Evolutionary conservation across 1,139 yeast species (phyloP), one percentile per base, ranked within the genome.

Genomic region (Geotrichum restrictum): DNA sequence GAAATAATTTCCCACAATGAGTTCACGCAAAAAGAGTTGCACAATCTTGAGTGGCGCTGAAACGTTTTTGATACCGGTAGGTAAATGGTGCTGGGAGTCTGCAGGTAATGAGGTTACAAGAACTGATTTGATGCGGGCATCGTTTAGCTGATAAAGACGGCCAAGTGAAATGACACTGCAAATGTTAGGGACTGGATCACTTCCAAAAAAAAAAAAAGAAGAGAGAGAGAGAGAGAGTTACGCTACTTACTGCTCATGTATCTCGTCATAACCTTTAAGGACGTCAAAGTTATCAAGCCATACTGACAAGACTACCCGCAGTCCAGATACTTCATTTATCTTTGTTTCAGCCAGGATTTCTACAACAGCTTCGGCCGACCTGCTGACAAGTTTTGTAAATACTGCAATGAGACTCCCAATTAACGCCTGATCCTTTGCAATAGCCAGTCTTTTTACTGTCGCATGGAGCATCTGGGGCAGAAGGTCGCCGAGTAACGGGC

Each of bases 221-320:
- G n/a, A n/a, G 3, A 40, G n/a, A 16, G 27, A n/a, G n/a, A n/a
- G n/a, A n/a, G n/a, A n/a, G n/a, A n/a, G n/a, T n/a, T n/a, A n/a
- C 13, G 11, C 29, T 27, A 32, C 46, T 43, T 27, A 43, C 46
- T 86, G 87, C 55, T 81, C 81, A 57, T 79, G 76, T 52, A 91
- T 88, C 56, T 81, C 81, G 39, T 82, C 86, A 56, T 78, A 82
- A 0, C 97, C 96, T 56, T 94, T 74, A 44, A 91, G 78, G 1
- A 84, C 81, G 62, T 87, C 93, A 68, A 86, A 91, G 1, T 88
- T 79, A 34, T 80, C 81, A 51, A 91, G 77, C 97, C 98, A 91
- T 51, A 85, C 82, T 3, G 84, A 83, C 48, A 87, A 64, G 1
- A 84, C 78, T 2, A 72, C 66, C 11, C 67, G 66, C n/a, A 84